Percentiles rank a stretch among this genome's conserved stretches.
phyloP scores from a whole-genome alignment of 169 alveolate species.

The Eimeria zaria region DNA sequence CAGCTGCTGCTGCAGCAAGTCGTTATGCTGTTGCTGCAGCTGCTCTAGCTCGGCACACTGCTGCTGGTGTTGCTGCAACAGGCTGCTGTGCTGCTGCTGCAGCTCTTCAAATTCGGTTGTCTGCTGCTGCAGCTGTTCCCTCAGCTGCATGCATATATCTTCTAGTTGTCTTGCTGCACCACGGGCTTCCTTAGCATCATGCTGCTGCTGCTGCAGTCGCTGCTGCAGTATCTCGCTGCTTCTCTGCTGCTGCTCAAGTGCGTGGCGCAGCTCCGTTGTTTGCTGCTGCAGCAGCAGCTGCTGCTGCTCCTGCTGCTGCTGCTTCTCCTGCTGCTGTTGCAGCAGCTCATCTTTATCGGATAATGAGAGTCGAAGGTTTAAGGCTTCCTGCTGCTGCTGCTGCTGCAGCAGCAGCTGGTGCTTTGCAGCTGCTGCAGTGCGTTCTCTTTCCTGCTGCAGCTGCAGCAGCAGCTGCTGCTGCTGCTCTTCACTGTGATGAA shows the following conservation, averaged over 20 bases:
- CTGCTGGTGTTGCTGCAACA: constrained; percentile 41
- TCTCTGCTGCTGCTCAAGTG: constrained; percentile 16
- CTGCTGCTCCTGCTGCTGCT: constrained; percentile 30
- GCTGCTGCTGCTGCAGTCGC: constrained; percentile 68
- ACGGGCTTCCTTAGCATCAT: constrained; percentile 4
- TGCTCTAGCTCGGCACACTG: constrained; percentile 16
- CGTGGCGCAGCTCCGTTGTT: neutral
- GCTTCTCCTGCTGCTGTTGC: constrained; percentile 37
- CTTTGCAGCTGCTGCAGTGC: constrained; percentile 43
- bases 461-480: constrained; percentile 70
- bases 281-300: constrained; percentile 41
- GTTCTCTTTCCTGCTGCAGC: constrained; percentile 45
- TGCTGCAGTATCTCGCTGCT: constrained; percentile 13
- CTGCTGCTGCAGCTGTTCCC: constrained; percentile 67
- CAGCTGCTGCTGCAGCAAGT: constrained; percentile 23
- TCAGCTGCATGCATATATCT: constrained; percentile 32
- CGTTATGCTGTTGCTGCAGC: constrained; percentile 14
- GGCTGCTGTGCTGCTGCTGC: constrained; percentile 73
- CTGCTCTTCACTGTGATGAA: neutral
- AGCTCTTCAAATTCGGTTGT: constrained; percentile 19
- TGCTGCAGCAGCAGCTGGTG: constrained; percentile 26
- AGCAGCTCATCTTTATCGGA: constrained; percentile 15
- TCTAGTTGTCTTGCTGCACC: constrained; percentile 11
- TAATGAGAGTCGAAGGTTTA: neutral
- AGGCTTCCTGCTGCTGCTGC: neutral